Evolutionary conservation across 176 grass and related monocot genomes (phyloP).

Genomic region (Pharus latifolius): DNA sequence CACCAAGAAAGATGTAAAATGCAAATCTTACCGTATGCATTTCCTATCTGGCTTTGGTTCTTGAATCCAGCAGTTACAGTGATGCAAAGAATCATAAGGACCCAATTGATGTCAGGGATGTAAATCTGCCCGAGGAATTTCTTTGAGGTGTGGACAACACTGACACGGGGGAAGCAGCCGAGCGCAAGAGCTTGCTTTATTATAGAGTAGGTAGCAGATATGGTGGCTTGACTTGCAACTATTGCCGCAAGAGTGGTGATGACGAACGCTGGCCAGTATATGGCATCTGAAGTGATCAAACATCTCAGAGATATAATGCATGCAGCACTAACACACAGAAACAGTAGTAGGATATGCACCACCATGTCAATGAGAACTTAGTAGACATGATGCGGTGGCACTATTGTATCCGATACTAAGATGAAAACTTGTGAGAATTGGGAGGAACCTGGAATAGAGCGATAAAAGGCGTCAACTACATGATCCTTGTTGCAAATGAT

Average conservation of each 20-base stretch:
- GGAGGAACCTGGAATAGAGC: conserved; percentile 54
- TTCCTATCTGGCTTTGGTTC: conserved; percentile 65
- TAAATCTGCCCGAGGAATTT: conserved; percentile 83
- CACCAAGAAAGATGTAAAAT: background rate
- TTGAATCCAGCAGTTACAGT: conserved; percentile 86
- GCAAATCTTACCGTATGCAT: conserved; percentile 75
- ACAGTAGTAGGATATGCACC: conserved; percentile 6
- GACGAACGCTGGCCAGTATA: conserved; percentile 80
- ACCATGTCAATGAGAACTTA: conserved; percentile 1
- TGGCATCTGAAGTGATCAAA: conserved; percentile 35
- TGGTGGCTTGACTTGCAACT: conserved; percentile 90
- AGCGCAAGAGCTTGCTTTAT: conserved; percentile 71
- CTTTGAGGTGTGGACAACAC: conserved; percentile 73
- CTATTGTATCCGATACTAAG: background rate
- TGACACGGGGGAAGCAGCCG: conserved; percentile 83
- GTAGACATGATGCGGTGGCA: background rate
- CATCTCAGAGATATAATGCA: conserved; percentile 6
- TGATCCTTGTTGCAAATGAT: conserved; percentile 47
- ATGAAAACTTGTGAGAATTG: background rate
- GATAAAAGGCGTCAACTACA: conserved; percentile 64
- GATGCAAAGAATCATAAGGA: conserved; percentile 84
- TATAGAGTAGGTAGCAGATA: conserved; percentile 83
- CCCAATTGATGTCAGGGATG: conserved; percentile 86
- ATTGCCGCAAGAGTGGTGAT: conserved; percentile 65
- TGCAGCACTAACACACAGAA: background rate